Conservation (phyloP, 345 rosid genomes). For the Hibiscus tridactylites region DNA sequence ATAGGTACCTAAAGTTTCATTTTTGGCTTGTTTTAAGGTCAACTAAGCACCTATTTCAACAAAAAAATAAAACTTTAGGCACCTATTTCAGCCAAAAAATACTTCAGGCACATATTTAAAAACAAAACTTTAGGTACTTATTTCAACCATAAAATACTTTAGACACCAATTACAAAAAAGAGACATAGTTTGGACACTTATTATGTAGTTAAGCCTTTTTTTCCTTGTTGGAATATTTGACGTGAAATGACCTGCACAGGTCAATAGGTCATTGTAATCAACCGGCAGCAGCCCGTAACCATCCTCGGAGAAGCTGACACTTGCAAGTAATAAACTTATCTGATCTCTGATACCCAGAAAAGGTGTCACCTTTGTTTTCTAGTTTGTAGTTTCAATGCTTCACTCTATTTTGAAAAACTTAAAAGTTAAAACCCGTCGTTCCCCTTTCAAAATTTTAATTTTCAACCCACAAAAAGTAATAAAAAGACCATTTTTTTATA, state of each 20-base stretch:
- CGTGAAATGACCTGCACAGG: neutral
- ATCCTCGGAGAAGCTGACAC: slow-evolving; percentile 19
- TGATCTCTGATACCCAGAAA: neutral
- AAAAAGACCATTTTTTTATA: neutral
- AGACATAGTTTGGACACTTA: too few relatives aligned
- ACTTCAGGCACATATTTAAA: too few relatives aligned
- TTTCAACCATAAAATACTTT: too few relatives aligned
- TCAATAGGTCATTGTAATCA: neutral
- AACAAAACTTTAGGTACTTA: too few relatives aligned
- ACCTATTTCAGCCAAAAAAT: too few relatives aligned
- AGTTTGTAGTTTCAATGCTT: neutral
- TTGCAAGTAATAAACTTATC: neutral
- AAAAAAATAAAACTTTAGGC: too few relatives aligned
- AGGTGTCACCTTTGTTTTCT: too few relatives aligned
- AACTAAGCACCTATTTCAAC: too few relatives aligned
- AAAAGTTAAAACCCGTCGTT: neutral
- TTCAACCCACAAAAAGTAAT: neutral
- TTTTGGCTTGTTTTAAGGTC: too few relatives aligned
- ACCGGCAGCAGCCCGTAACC: slow-evolving; percentile 9
- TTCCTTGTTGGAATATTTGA: neutral
- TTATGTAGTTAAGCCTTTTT: too few relatives aligned
- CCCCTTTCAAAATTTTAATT: neutral
- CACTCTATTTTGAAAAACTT: neutral
- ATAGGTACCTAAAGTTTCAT: too few relatives aligned
- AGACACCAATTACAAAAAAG: neutral